Evolutionary conservation across 768 basidiomycete species (phyloP).

Genomic region (Tubosaeta sp.): DNA sequence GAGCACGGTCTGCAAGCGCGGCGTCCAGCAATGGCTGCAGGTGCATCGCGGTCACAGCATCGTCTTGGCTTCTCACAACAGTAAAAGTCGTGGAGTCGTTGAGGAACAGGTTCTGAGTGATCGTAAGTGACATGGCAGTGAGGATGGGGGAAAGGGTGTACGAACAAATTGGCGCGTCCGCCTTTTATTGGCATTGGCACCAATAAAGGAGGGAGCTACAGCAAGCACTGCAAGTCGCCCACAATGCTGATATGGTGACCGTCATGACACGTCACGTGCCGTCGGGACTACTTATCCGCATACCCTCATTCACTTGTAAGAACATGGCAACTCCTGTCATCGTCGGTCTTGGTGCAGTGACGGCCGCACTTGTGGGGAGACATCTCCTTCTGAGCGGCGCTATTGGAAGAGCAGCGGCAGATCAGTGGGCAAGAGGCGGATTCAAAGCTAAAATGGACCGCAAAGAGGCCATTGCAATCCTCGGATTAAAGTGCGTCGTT

Average conservation of each 20-base stretch:
- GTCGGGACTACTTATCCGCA: background rate
- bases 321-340: conserved; percentile 79
- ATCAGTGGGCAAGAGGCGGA: conserved; percentile 90
- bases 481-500: conserved; percentile 81
- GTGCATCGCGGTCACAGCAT: conserved; percentile 17
- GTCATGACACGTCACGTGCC: conserved; percentile 10
- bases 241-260: conserved; percentile 6
- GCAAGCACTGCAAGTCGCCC: conserved; percentile 7
- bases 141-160: background rate
- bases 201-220: conserved; percentile 7
- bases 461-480: conserved; percentile 85
- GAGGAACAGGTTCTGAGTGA: conserved; percentile 35
- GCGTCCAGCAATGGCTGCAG: conserved; percentile 30
- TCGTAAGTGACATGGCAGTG: conserved; percentile 13
- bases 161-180: background rate
- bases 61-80: conserved; percentile 27
- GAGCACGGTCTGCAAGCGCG: conserved; percentile 5
- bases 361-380: conserved; percentile 71
- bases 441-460: conserved; percentile 97
- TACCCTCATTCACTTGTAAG: background rate
- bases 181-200: conserved; percentile 9
- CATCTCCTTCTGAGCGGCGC: conserved; percentile 62
- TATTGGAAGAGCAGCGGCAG: conserved; percentile 56
- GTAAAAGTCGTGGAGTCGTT: conserved; percentile 20
- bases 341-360: conserved; percentile 72